These are phyloP conservation scores for Lactarius quietus DNA, from an alignment of 768 basidiomycete species.

Conservation along the genomic window DNA sequence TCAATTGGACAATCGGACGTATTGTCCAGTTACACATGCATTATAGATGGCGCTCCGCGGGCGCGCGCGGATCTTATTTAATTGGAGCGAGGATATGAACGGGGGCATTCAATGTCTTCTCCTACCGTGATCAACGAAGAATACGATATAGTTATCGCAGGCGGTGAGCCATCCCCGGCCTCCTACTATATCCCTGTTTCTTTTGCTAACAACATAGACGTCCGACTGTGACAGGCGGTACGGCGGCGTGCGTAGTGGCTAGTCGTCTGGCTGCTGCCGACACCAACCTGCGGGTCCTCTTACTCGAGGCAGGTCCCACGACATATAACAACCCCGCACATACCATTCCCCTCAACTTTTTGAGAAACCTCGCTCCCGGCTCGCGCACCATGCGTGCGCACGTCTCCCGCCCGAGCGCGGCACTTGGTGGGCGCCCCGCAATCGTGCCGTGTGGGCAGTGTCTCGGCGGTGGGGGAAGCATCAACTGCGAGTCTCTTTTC, in stretches of 20 bases:
- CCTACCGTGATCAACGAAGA: background rate
- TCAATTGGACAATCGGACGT: no score
- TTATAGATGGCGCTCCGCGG: background rate
- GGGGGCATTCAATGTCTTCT: background rate
- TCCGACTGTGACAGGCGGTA: slow-evolving; percentile 34
- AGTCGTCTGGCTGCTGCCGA: slow-evolving; percentile 52
- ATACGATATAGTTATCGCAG: slow-evolving; percentile 19
- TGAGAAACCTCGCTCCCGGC: slow-evolving; percentile 39
- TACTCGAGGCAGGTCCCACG: slow-evolving; percentile 57
- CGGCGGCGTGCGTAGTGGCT: slow-evolving; percentile 54
- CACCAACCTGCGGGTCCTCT: slow-evolving; percentile 51
- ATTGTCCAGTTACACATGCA: background rate
- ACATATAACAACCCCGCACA: slow-evolving; percentile 44
- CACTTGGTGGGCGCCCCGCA: slow-evolving; percentile 42
- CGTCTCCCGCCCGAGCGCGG: slow-evolving; percentile 38
- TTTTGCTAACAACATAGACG: background rate
- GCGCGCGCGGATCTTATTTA: no score
- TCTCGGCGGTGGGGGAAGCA: slow-evolving; percentile 58
- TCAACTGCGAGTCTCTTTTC: slow-evolving; percentile 45
- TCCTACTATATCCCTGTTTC: background rate
- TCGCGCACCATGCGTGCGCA: slow-evolving; percentile 45
- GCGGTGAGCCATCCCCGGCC: background rate
- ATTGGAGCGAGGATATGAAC: background rate
- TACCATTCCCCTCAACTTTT: slow-evolving; percentile 51
- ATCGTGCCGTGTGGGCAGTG: slow-evolving; percentile 45